Percentiles rank a stretch among this genome's conserved stretches.
phyloP scores from a whole-genome alignment of 78 protist species.

The Capsaspora owczarzaki region DNA sequence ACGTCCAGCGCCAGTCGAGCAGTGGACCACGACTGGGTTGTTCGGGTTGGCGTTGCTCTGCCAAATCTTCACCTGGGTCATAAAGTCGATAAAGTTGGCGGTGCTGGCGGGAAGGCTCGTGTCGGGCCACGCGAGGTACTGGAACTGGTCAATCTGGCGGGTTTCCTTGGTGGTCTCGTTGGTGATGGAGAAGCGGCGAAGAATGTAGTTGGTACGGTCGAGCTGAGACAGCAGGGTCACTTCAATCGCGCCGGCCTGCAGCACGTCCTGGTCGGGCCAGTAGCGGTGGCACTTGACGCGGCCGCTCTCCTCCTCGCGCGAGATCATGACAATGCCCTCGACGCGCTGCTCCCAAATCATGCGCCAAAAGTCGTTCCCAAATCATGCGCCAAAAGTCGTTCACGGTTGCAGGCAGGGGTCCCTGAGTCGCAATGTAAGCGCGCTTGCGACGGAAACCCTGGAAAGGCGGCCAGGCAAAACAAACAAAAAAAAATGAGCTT shows the following conservation, averaged over 20 bases:
- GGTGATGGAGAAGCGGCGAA: not conserved
- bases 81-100: not conserved
- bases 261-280: conserved; percentile 29
- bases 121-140: conserved; percentile 67
- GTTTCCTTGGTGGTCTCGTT: not conserved
- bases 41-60: not conserved
- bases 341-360: conserved; percentile 22
- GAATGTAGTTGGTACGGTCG: not conserved
- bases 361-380: too few relatives aligned
- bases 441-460: not conserved
- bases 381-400: conserved; percentile 49
- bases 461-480: too few relatives aligned
- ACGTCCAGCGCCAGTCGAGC: conserved; percentile 40
- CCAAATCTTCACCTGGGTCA: not conserved
- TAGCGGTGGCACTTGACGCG: conserved; percentile 24
- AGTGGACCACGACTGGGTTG: not conserved
- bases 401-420: conserved; percentile 28
- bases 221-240: not conserved
- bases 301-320: conserved; percentile 35
- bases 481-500: too few relatives aligned
- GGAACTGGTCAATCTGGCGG: conserved; percentile 13
- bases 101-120: conserved; percentile 24
- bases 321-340: conserved; percentile 52
- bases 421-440: conserved; percentile 44
- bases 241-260: not conserved